Percentiles rank a stretch among this genome's conserved stretches.
Evolutionary conservation across 2,329 filamentous ascomycete genomes (phyloP).

Genomic region (Xylariaceae sp.): DNA sequence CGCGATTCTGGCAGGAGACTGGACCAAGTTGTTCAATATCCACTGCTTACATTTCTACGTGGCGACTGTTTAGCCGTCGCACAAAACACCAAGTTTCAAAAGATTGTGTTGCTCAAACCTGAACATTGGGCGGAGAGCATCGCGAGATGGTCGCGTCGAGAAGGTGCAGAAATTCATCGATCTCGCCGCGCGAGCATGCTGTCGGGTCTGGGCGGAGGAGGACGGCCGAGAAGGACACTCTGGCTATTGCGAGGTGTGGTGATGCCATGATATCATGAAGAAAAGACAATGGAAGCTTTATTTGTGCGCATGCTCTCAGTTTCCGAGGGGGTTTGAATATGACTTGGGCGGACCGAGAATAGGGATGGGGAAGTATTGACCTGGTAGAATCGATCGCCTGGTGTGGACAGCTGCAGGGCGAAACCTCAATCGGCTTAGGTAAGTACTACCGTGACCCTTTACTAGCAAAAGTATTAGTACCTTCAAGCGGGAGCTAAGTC

Average conservation of each 20-base stretch:
- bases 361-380: background rate
- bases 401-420: too few species aligned
- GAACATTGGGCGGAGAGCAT: constrained; percentile 81
- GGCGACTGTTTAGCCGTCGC: constrained; percentile 39
- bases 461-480: too few species aligned
- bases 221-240: constrained; percentile 74
- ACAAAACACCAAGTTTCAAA: constrained; percentile 44
- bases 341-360: background rate
- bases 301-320: constrained; percentile 14
- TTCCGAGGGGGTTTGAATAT: background rate
- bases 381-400: background rate
- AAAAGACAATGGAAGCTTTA: background rate
- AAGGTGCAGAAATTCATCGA: constrained; percentile 68
- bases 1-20: constrained; percentile 66
- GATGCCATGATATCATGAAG: constrained; percentile 58
- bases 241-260: constrained; percentile 75
- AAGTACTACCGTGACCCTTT: too few species aligned
- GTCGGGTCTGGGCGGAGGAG: constrained; percentile 75
- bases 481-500: too few species aligned
- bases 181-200: constrained; percentile 68
- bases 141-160: constrained; percentile 67
- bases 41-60: constrained; percentile 84
- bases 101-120: constrained; percentile 69
- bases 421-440: too few species aligned
- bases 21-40: constrained; percentile 73